Evolutionary conservation across 2,329 filamentous ascomycete genomes (phyloP), one percentile per base, ranked within the genome.

Genomic region (Colletotrichum horii): DNA sequence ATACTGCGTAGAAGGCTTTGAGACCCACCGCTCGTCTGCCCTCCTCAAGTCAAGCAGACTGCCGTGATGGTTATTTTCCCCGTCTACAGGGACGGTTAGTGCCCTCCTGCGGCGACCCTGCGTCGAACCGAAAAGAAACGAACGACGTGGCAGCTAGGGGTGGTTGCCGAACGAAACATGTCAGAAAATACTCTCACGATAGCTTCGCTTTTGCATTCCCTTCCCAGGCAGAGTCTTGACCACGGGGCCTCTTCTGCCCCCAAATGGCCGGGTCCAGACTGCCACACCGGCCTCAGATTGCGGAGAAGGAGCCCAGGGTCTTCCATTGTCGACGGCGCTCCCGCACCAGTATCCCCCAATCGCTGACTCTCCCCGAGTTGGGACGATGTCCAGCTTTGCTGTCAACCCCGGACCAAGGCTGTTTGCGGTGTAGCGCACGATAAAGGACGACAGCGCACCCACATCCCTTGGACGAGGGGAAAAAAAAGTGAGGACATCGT

Each of bases 191-290:
- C 69, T 73, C 70, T 75, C 74, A 75, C 74, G 74, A 75, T 75
- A 58, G 64, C 74, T 75, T 75, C 74, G 70, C 64, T 69, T 73
- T 75, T 67, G 64, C 73, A 68, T 60, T 73, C 64, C 70, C 22
- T 52, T 56, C 70, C n/a, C 24, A 56, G 48, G 55, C 26, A 43
- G 22, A 22, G 24, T 68, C 30, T 62, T 65, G 56, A 34, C 69
- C 69, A 73, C 73, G 70, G 69, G 64, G 58, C 60, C 56, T 48
- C 32, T 32, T 52, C 43, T 60, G 30, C 58, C 14, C 58, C 65
- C 34, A 32, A 52, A 75, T 75, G 22, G 70, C 38, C 74, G 43
- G 74, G 74, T 75, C 74, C 64, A 75, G 70, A 75, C 73, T 68
- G 58, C 22, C 43, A 65, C 30, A 61, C 70, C 73, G n/a, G 24